Conservation (phyloP, 352 stramenopile species). For the Peronospora tabacina region DNA sequence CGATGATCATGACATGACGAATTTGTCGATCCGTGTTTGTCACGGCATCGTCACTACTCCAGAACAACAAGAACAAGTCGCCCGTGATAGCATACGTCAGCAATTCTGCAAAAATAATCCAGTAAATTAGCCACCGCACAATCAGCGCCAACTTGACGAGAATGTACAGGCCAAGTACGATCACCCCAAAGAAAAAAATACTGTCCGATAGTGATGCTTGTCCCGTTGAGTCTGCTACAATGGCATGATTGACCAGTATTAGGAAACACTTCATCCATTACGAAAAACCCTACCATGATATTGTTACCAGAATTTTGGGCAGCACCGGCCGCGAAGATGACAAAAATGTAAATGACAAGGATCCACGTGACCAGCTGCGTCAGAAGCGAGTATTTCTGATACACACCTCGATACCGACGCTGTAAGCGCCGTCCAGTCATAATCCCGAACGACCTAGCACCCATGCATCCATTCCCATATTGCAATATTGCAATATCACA, state of each 20-base stretch:
- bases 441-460: conserved; percentile 39
- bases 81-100: conserved; percentile 43
- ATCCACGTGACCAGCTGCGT: conserved; percentile 46
- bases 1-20: conserved; percentile 23
- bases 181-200: conserved; percentile 43
- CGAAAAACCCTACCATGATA: background rate
- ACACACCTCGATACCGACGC: conserved; percentile 48
- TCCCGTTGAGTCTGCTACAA: conserved; percentile 5
- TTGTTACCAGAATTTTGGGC: conserved; percentile 21
- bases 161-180: conserved; percentile 49
- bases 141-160: conserved; percentile 65
- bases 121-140: conserved; percentile 82
- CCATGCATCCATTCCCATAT: background rate
- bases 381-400: conserved; percentile 49
- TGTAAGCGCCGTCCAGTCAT: conserved; percentile 53
- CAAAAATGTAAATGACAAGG: conserved; percentile 48
- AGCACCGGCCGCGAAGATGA: conserved; percentile 33
- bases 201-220: conserved; percentile 28
- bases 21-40: conserved; percentile 27
- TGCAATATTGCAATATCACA: background rate
- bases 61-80: conserved; percentile 46
- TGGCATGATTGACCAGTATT: background rate
- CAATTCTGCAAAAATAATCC: conserved; percentile 58
- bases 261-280: background rate
- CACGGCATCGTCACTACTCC: conserved; percentile 27